Conservation (phyloP, 2,329 filamentous ascomycete genomes). For the Hypoxylon sp. region DNA sequence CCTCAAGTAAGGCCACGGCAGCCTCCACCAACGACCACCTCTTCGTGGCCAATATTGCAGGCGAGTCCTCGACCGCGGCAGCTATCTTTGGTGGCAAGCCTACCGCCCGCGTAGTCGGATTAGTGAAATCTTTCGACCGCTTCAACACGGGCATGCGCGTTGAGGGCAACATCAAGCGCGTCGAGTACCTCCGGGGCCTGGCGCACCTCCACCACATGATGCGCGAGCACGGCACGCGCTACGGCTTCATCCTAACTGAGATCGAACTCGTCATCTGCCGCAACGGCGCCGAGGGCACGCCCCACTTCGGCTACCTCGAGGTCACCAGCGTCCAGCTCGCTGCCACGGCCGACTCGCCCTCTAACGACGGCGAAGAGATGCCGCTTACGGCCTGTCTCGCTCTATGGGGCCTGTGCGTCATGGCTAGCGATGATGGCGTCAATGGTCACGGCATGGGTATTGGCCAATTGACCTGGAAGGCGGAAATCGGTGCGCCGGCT, state of each 20-base stretch:
- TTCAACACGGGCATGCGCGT: slow-evolving; percentile 96
- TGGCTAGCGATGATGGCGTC: slow-evolving; percentile 71
- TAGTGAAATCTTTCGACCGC: slow-evolving; percentile 92
- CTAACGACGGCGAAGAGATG: slow-evolving; percentile 52
- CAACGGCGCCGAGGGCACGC: slow-evolving; percentile 77
- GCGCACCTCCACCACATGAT: slow-evolving; percentile 89
- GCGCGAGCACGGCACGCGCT: slow-evolving; percentile 92
- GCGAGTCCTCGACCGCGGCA: slow-evolving; percentile 67
- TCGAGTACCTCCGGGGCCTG: slow-evolving; percentile 89
- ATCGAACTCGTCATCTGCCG: slow-evolving; percentile 94
- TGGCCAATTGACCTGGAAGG: slow-evolving; percentile 72
- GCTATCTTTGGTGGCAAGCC: slow-evolving; percentile 63
- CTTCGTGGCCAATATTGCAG: slow-evolving; percentile 73
- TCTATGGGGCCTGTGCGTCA: slow-evolving; percentile 81
- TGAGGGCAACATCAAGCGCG: slow-evolving; percentile 84
- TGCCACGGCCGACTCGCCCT: slow-evolving; percentile 44
- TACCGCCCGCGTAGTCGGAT: slow-evolving; percentile 65
- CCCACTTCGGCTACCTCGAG: slow-evolving; percentile 91
- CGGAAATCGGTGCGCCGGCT: slow-evolving; percentile 80
- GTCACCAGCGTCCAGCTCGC: slow-evolving; percentile 72
- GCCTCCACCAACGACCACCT: slow-evolving; percentile 64
- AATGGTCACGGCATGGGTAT: slow-evolving; percentile 65
- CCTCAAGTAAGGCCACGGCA: slow-evolving; percentile 53
- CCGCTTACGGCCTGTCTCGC: slow-evolving; percentile 78
- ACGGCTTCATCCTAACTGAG: slow-evolving; percentile 96